Conservation (phyloP, 495 filamentous ascomycete species). For the Lophiostoma macrostomum region DNA sequence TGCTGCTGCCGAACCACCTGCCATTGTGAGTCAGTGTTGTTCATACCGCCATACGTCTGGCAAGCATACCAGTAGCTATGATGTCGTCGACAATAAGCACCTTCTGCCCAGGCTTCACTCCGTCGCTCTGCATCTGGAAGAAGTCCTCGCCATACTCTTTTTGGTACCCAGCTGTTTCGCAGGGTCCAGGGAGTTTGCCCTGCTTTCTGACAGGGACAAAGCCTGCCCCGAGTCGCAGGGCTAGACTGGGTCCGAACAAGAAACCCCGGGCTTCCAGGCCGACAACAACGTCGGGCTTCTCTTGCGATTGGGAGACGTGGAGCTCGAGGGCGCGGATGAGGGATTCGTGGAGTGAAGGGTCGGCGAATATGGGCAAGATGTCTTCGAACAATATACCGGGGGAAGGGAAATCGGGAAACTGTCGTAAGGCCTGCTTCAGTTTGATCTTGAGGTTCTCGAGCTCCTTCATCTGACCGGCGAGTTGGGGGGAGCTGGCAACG, state of each 20-base stretch:
- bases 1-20: slow-evolving; percentile 88
- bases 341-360: slow-evolving; percentile 66
- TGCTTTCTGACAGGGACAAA: slow-evolving; percentile 95
- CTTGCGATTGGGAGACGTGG: slow-evolving; percentile 59
- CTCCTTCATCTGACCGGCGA: too few species aligned
- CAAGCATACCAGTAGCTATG: slow-evolving; percentile 84
- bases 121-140: slow-evolving; percentile 91
- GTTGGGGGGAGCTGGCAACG: slow-evolving; percentile 44
- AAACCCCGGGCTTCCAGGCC: slow-evolving; percentile 94
- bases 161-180: slow-evolving; percentile 73
- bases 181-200: slow-evolving; percentile 92
- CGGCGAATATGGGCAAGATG: slow-evolving; percentile 93
- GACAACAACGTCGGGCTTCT: slow-evolving; percentile 82
- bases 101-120: slow-evolving; percentile 80
- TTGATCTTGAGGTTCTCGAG: slow-evolving; percentile 89
- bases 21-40: slow-evolving; percentile 20
- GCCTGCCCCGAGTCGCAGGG: slow-evolving; percentile 75
- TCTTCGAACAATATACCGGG: slow-evolving; percentile 97
- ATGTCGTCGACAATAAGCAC: slow-evolving; percentile 96
- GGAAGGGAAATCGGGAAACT: slow-evolving; percentile 91
- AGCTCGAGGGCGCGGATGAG: slow-evolving; percentile 86
- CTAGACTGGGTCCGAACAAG: slow-evolving; percentile 88
- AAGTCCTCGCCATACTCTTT: slow-evolving; percentile 98
- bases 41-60: neutral
- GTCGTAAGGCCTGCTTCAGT: slow-evolving; percentile 59